These are phyloP conservation scores for Colletotrichum orchidophilum DNA, from an alignment of 2,329 filamentous ascomycete species.

Conservation along the genomic window DNA sequence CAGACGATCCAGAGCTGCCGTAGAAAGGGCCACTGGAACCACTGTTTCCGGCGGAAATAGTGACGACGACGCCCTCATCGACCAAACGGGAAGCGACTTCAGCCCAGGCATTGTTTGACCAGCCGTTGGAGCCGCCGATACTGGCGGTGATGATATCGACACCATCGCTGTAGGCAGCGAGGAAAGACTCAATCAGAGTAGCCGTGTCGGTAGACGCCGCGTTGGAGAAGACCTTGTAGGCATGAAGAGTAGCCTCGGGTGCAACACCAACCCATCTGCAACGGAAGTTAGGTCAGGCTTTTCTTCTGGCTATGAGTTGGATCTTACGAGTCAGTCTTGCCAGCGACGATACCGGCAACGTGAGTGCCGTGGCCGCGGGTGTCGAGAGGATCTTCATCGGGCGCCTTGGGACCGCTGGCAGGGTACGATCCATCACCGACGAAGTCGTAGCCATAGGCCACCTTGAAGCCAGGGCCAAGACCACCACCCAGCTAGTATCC, in stretches of 20 bases:
- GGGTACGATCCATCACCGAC: constrained; percentile 37
- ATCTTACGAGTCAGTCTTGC: constrained; percentile 34
- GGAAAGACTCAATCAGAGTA: constrained; percentile 49
- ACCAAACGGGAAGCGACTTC: constrained; percentile 52
- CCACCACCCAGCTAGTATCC: constrained; percentile 20
- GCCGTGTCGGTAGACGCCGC: constrained; percentile 44
- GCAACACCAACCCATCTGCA: constrained; percentile 42
- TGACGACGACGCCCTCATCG: constrained; percentile 57
- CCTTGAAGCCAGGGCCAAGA: constrained; percentile 35
- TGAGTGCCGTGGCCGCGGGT: constrained; percentile 42
- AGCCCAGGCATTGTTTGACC: constrained; percentile 42
- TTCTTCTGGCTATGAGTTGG: neutral
- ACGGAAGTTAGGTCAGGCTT: neutral
- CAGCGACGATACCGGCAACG: constrained; percentile 44
- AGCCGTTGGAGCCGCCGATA: constrained; percentile 44
- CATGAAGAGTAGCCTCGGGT: constrained; percentile 40
- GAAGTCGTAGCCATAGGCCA: constrained; percentile 39
- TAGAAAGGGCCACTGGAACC: constrained; percentile 59
- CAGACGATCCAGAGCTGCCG: constrained; percentile 50
- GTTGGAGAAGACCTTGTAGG: constrained; percentile 42
- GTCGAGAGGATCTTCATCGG: constrained; percentile 44
- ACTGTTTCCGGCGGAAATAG: constrained; percentile 62
- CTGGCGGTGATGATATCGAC: constrained; percentile 48
- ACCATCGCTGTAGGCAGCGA: constrained; percentile 45
- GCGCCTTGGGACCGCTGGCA: constrained; percentile 36